phyloP scores from a whole-genome alignment of 768 basidiomycete genomes.

The Hericium rajendrae region DNA sequence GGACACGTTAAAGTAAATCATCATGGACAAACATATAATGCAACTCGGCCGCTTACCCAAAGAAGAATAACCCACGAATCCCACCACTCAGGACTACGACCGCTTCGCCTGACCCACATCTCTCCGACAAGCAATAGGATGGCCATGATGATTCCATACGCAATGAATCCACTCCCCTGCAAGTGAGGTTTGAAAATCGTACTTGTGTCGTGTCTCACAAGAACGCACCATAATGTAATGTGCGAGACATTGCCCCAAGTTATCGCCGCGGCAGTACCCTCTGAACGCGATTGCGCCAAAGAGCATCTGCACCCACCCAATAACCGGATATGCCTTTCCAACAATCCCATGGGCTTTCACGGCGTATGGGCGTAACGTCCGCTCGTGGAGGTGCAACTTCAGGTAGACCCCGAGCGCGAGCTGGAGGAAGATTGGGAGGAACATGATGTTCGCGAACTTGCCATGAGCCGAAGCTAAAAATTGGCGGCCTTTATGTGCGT shows the following conservation, averaged over 20 bases:
- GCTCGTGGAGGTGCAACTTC: conserved; percentile 84
- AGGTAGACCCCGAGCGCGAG: conserved; percentile 76
- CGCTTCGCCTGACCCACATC: conserved; percentile 61
- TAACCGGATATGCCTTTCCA: conserved; percentile 73
- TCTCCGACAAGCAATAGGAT: conserved; percentile 72
- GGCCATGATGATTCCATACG: conserved; percentile 74
- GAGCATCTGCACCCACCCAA: conserved; percentile 86
- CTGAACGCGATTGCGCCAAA: conserved; percentile 70
- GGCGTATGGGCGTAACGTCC: conserved; percentile 58
- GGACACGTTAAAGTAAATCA: background rate
- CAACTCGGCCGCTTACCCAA: conserved; percentile 31
- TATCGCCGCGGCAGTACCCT: conserved; percentile 72
- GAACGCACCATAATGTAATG: conserved; percentile 70
- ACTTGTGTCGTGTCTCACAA: background rate
- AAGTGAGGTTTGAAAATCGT: background rate
- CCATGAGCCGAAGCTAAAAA: conserved; percentile 74
- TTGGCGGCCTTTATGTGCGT: conserved; percentile 72
- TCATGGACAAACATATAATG: background rate
- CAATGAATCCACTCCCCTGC: conserved; percentile 80
- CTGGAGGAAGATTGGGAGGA: conserved; percentile 59
- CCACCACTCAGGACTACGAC: conserved; percentile 77
- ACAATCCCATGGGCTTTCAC: conserved; percentile 67
- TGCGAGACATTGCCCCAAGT: conserved; percentile 78
- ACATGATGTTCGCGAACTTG: conserved; percentile 51
- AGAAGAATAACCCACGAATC: conserved; percentile 60